These are phyloP conservation scores for Endocalyx cinctus DNA, from an alignment of 2,329 filamentous ascomycete species.

Conservation along the genomic window DNA sequence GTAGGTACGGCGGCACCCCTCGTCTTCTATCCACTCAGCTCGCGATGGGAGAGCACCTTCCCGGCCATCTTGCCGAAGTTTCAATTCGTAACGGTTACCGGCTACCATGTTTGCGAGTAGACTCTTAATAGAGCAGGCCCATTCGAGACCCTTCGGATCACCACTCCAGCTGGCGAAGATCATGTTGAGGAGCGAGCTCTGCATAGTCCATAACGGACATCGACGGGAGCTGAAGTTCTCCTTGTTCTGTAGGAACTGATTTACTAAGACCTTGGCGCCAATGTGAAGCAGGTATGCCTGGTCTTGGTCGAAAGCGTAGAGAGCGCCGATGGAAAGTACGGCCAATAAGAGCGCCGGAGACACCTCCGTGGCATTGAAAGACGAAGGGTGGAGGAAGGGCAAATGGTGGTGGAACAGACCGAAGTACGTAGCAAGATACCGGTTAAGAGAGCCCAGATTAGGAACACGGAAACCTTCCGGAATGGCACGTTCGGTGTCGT, in stretches of 20 bases:
- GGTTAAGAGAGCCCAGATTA: conserved; percentile 73
- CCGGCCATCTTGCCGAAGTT: conserved; percentile 85
- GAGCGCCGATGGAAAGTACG: conserved; percentile 87
- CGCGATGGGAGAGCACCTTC: conserved; percentile 71
- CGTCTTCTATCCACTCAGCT: conserved; percentile 92
- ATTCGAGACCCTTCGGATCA: conserved; percentile 93
- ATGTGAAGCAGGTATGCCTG: conserved; percentile 97
- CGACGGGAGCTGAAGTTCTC: conserved; percentile 98
- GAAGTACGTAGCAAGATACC: conserved; percentile 94
- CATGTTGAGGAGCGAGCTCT: conserved; percentile 95
- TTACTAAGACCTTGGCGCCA: conserved; percentile 93
- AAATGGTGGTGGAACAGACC: conserved; percentile 95
- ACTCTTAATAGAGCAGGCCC: conserved; percentile 99
- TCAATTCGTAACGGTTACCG: conserved; percentile 92
- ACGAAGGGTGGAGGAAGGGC: conserved; percentile 89
- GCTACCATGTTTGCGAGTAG: conserved; percentile 97
- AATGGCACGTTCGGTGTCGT: conserved; percentile 76
- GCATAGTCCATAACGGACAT: conserved; percentile 97
- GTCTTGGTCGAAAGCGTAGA: conserved; percentile 96
- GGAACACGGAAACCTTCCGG: conserved; percentile 88
- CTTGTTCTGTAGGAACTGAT: conserved; percentile 95
- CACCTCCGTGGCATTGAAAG: conserved; percentile 75
- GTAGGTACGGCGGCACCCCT: conserved; percentile 93
- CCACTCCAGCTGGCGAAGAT: conserved; percentile 99
- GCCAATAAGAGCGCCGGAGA: conserved; percentile 82